Conservation (phyloP, 1,139 yeast genomes). For the Lodderomyces orthopsilosis region DNA sequence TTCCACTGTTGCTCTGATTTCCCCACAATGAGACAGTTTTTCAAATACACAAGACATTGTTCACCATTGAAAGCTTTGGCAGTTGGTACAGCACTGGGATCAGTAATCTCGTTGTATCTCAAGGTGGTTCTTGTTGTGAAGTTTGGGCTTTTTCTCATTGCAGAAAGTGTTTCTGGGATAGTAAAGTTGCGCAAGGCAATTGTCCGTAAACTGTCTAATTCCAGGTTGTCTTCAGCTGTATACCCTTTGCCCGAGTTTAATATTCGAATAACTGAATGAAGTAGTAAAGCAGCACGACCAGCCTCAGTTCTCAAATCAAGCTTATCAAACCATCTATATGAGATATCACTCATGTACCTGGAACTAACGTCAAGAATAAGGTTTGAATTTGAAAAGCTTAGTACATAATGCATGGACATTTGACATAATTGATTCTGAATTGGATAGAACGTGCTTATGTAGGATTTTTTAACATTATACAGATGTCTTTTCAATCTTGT, state of each 20-base stretch:
- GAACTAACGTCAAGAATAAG: conserved; percentile 32
- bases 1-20: conserved; percentile 42
- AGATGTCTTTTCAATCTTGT: conserved; percentile 21
- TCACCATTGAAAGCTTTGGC: conserved; percentile 17
- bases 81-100: conserved; percentile 16
- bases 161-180: conserved; percentile 27
- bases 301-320: conserved; percentile 32
- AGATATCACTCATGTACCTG: conserved; percentile 33
- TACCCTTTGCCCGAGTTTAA: conserved; percentile 17
- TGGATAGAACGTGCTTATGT: conserved; percentile 25
- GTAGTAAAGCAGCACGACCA: conserved; percentile 28
- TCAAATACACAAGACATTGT: conserved; percentile 21
- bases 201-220: conserved; percentile 22
- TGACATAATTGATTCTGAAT: conserved; percentile 24
- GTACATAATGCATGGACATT: conserved; percentile 37
- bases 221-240: conserved; percentile 14
- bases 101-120: conserved; percentile 30
- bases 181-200: conserved; percentile 26
- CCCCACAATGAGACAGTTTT: conserved; percentile 26
- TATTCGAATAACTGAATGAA: conserved; percentile 23
- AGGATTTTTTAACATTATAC: conserved; percentile 7
- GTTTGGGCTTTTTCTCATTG: conserved; percentile 33
- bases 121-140: conserved; percentile 25
- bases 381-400: conserved; percentile 21
- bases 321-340: conserved; percentile 31